These are phyloP conservation scores for Metschnikowia continentalis DNA, from an alignment of 805 yeast genomes.

Conservation along the genomic window DNA sequence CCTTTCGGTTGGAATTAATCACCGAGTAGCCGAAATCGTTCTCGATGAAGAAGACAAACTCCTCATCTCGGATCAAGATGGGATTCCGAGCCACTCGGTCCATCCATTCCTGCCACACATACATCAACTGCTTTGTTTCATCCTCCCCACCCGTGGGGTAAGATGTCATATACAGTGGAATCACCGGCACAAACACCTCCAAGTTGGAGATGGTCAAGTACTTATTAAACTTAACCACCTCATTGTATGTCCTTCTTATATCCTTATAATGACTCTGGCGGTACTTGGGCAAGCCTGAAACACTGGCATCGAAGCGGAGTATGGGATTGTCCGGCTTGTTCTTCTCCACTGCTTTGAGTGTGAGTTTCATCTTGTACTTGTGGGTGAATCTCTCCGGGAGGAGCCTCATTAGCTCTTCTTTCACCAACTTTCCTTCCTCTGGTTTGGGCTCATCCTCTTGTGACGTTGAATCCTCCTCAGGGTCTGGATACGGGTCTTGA, in stretches of 20 bases:
- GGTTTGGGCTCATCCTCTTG: neutral
- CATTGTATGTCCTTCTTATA: slow-evolving; percentile 75
- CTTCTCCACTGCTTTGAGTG: slow-evolving; percentile 67
- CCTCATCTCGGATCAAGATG: slow-evolving; percentile 80
- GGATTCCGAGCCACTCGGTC: slow-evolving; percentile 70
- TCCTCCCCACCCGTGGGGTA: slow-evolving; percentile 85
- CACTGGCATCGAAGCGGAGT: slow-evolving; percentile 56
- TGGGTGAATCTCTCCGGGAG: slow-evolving; percentile 49
- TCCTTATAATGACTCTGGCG: slow-evolving; percentile 67
- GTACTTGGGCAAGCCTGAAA: slow-evolving; percentile 64
- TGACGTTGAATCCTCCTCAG: neutral
- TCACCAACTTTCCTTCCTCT: slow-evolving; percentile 23
- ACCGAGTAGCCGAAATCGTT: slow-evolving; percentile 66
- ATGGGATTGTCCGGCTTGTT: slow-evolving; percentile 75
- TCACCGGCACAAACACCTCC: slow-evolving; percentile 89
- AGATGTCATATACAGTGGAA: slow-evolving; percentile 71
- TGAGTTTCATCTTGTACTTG: slow-evolving; percentile 44
- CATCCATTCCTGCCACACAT: slow-evolving; percentile 81
- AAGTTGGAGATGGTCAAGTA: slow-evolving; percentile 78
- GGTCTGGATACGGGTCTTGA: neutral
- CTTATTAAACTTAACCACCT: slow-evolving; percentile 69
- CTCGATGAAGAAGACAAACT: slow-evolving; percentile 78
- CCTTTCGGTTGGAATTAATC: slow-evolving; percentile 51
- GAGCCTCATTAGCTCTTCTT: slow-evolving; percentile 40
- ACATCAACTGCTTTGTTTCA: slow-evolving; percentile 54